Base-by-base conservation (phyloP, 2,329 filamentous ascomycete species). In the Epichloe sibirici region DNA sequence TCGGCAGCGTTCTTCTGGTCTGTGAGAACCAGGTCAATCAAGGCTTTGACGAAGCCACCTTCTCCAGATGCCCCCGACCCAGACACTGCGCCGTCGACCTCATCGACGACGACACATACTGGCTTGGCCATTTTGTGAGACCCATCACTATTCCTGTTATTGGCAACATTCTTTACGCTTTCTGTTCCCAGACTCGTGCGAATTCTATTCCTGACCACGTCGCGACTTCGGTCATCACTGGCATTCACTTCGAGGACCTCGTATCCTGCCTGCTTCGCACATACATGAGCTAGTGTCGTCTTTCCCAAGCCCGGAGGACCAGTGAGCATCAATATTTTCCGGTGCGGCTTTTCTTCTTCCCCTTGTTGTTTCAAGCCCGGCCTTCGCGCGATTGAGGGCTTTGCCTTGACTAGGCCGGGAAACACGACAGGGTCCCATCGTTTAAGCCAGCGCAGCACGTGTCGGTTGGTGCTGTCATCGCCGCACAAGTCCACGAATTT, bases 221-320 rank as follows among this genome's bases (percentile, higher is more conserved):
- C 83, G 34, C 80, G 78, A 63, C 89, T 95, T 61, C 93, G 79
- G 64, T 98, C 94, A 63, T 98, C 93, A 61, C 91, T 97, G 8
- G 94, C 93, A 62, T 98, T 98, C 69, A 98, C 95, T 66, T 98
- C 93, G 64, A 97, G 79, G 1, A 95, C 87, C 62, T 97, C 93
- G 62, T 98, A 98, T 0, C 93, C 93, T 5, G 93, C 93, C 69
- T 98, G 93, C 59, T 78, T 84, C 0, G 94, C 94, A 65, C 93
- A 97, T 0, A 98, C 93, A 68, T 98, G 93, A 2, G 93, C 93
- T 47, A 98, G 69, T 0, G 93, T 98, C 0, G 93, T 98, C 72
- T 98, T 98, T 31, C 93, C 93, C 11, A 98, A 73, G 2, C 93
- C 93, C 0, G 93, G 93, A 0, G 93, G 90, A 0, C 93, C 94